Base-by-base conservation (phyloP, 164 flowering plant species). In the Annona cherimola region DNA sequence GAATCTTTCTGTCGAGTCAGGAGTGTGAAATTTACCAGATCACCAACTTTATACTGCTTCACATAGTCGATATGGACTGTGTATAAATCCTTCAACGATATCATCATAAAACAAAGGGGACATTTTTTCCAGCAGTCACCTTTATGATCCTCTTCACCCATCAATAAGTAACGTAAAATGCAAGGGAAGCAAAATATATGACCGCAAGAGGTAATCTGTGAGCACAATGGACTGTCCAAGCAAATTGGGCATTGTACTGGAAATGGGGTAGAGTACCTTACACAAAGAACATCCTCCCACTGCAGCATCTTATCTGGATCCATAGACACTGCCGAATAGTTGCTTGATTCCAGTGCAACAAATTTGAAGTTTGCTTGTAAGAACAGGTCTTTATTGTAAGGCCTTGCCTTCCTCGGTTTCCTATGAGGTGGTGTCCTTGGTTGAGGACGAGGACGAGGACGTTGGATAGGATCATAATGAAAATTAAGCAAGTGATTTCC, bases 151-250 rank as follows among this genome's bases (percentile, higher is more conserved):
- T 86, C 91, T 76, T 81, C 79, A 9, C 86, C 98, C 90, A 88
- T 83, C 42, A 86, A 75, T 81, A 95, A 80, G 76, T 95, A 91
- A 41, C 76, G 90, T 45, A 95, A 80, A 70, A 95, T 90, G 76
- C 99, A 95, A 0, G 99, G 96, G 73, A 93, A 93, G 74, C 99
- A 95, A 77, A 90, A 95, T 60, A 95, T 90, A 81, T 95, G 99
- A 16, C 99, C 99, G 73, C 99, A 95, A 18, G 96, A 86, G n/a
- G 99, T 95, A 75, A 95, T 95, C 74, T 95, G 99, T n/a, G 99
- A 91, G 71, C 97, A 91, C 3, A 93, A 78, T 69, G 97, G 99
- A 73, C 78, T 73, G 54, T 91, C 99, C 87, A 95, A 80, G 75
- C 99, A 95, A 79, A 95, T 93, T 14, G 99, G 99, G 77, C 99